phyloP scores from a whole-genome alignment of 2,329 filamentous ascomycete species.

The Pseudocercospora cruenta region DNA sequence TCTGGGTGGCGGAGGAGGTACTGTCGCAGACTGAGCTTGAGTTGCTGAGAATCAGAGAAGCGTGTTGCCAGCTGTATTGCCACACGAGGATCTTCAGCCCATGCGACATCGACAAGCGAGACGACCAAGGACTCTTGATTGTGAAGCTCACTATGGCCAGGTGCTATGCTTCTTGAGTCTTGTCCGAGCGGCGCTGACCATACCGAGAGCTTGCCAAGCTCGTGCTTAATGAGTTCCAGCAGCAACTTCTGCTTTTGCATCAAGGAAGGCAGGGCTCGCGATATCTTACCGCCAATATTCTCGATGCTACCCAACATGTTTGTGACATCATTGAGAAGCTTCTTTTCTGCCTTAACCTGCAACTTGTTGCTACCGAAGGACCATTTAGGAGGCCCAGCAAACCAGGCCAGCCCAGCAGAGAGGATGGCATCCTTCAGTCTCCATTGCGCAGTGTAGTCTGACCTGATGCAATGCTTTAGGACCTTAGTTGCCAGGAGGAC shows the following conservation, averaged over 20 bases:
- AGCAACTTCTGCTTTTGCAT: constrained; percentile 83
- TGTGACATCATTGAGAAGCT: constrained; percentile 76
- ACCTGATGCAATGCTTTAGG: constrained; percentile 68
- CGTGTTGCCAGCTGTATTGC: constrained; percentile 82
- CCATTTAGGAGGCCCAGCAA: constrained; percentile 79
- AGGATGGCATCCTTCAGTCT: constrained; percentile 86
- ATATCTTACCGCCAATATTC: constrained; percentile 56
- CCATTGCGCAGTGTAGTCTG: constrained; percentile 71
- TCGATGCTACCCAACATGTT: constrained; percentile 66
- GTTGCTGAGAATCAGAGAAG: constrained; percentile 70
- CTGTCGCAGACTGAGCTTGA: constrained; percentile 76
- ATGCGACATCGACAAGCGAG: constrained; percentile 77
- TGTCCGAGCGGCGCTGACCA: constrained; percentile 85
- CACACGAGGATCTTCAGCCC: constrained; percentile 80
- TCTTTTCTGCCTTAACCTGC: constrained; percentile 90
- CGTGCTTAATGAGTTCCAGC: constrained; percentile 77
- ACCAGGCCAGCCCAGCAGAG: constrained; percentile 87
- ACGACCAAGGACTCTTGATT: constrained; percentile 42
- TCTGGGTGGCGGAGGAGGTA: constrained; percentile 81
- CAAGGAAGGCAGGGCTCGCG: constrained; percentile 64
- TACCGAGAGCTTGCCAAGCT: constrained; percentile 79
- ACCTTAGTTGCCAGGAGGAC: constrained; percentile 81
- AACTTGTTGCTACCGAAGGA: constrained; percentile 93
- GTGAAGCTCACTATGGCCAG: constrained; percentile 42
- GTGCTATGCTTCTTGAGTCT: constrained; percentile 44